Evolutionary conservation across 75 land plant genomes (phyloP).

Genomic region (Sequoia sempervirens): DNA sequence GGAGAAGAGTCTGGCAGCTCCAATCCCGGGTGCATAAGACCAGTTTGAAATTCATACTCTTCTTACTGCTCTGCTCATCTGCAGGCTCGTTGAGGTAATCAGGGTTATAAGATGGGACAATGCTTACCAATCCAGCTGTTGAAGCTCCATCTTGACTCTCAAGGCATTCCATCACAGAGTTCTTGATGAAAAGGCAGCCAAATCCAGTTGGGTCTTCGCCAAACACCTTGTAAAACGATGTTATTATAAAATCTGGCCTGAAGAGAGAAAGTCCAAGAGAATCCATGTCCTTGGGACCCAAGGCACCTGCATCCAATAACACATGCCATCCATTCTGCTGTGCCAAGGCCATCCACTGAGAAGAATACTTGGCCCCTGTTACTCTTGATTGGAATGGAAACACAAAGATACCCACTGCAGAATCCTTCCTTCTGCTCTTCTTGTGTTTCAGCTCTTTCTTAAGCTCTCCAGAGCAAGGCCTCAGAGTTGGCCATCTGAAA

Average conservation of each 20-base stretch:
- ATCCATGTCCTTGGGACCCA: constrained; percentile 32
- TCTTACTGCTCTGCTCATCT: too few relatives aligned
- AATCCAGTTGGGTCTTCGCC: constrained; percentile 32
- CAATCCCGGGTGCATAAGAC: too few relatives aligned
- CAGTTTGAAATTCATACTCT: too few relatives aligned
- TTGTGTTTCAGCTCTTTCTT: constrained; percentile 14
- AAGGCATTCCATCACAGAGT: constrained; percentile 11
- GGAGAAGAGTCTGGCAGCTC: too few relatives aligned
- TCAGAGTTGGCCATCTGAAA: constrained; percentile 27
- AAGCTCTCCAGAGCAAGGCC: constrained; percentile 23
- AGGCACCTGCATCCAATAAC: constrained; percentile 28
- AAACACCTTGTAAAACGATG: constrained; percentile 31
- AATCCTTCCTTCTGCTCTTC: constrained; percentile 8
- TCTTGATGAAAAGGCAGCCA: constrained; percentile 25
- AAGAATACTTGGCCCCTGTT: constrained; percentile 30
- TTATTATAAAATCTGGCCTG: constrained; percentile 28
- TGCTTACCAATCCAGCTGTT: constrained; percentile 21
- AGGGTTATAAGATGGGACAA: constrained; percentile 23
- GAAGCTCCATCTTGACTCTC: constrained; percentile 11
- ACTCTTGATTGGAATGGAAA: constrained; percentile 27
- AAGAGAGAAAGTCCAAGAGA: constrained; percentile 32
- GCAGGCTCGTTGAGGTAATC: constrained; percentile 47
- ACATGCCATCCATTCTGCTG: constrained; percentile 29
- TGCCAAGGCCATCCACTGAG: constrained; percentile 32
- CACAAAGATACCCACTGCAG: constrained; percentile 23